Conservation (phyloP, 2,329 filamentous ascomycete species). For the Cladosporium halotolerans region DNA sequence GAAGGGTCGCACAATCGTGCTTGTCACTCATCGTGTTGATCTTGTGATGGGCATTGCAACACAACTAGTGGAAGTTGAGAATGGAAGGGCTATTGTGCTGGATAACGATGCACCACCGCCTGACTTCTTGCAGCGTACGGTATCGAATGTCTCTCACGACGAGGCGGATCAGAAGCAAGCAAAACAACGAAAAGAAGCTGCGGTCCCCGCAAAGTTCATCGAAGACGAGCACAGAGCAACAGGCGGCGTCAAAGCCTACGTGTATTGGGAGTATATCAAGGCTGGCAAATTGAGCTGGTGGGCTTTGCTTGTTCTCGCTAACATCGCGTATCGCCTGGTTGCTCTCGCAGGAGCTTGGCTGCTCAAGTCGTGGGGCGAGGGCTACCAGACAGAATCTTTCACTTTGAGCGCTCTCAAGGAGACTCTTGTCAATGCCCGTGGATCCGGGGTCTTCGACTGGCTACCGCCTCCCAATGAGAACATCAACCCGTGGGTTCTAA, state of each 20-base stretch:
- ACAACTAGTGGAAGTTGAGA: conserved; percentile 64
- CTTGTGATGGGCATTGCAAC: conserved; percentile 66
- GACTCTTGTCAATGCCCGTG: background rate
- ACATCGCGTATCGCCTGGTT: conserved; percentile 57
- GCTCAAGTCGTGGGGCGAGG: conserved; percentile 80
- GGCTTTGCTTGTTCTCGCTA: conserved; percentile 56
- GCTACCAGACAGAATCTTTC: conserved; percentile 45
- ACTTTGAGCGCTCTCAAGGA: background rate
- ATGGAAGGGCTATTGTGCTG: conserved; percentile 46
- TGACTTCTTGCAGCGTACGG: conserved; percentile 14
- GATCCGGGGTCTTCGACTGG: conserved; percentile 37
- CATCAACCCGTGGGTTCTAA: conserved; percentile 67
- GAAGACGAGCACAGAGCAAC: conserved; percentile 69
- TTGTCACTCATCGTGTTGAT: conserved; percentile 62
- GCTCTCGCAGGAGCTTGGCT: conserved; percentile 70
- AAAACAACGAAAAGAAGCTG: conserved; percentile 32
- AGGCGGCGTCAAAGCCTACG: conserved; percentile 65
- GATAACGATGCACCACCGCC: conserved; percentile 20
- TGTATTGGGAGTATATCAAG: conserved; percentile 82
- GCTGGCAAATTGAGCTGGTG: conserved; percentile 73
- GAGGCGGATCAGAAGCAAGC: conserved; percentile 34
- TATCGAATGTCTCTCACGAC: conserved; percentile 17
- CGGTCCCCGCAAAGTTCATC: conserved; percentile 67
- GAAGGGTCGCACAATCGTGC: conserved; percentile 47
- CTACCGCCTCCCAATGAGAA: conserved; percentile 62